phyloP scores from a whole-genome alignment of 1,284 basidiomycete genomes.

The Hypsizygus ulmarius region DNA sequence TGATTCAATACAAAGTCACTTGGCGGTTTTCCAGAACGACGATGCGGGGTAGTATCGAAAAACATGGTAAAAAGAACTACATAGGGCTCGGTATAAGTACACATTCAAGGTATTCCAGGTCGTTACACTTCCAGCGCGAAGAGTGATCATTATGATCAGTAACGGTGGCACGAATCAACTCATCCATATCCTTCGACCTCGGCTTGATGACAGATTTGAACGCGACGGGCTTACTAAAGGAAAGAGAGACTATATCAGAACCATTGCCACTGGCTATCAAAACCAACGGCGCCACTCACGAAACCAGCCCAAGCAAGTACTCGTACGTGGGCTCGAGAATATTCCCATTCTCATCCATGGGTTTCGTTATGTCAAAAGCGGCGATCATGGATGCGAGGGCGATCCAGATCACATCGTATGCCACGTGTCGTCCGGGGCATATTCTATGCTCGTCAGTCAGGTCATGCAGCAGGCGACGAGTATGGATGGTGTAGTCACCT shows the following conservation, averaged over 20 bases:
- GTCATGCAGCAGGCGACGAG: no score
- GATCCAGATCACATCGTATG: slow-evolving; percentile 36
- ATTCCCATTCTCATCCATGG: slow-evolving; percentile 33
- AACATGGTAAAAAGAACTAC: no score
- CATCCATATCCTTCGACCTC: slow-evolving; percentile 16
- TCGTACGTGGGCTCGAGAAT: slow-evolving; percentile 33
- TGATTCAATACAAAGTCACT: no score
- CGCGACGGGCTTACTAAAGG: slow-evolving; percentile 27
- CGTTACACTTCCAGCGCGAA: no score
- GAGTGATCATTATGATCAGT: no score
- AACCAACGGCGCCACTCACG: slow-evolving; percentile 29
- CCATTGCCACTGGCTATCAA: background rate
- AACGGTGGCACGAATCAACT: no score
- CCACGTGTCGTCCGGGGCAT: slow-evolving; percentile 40
- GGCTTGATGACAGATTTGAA: slow-evolving; percentile 31
- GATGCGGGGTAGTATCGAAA: no score
- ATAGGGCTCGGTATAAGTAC: no score
- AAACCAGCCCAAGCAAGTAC: slow-evolving; percentile 32
- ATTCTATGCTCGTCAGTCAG: slow-evolving; percentile 21
- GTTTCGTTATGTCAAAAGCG: slow-evolving; percentile 36
- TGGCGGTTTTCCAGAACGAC: no score
- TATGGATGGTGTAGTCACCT: slow-evolving; percentile 7
- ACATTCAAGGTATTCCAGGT: no score
- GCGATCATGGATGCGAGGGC: slow-evolving; percentile 36
- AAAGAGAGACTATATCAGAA: no score